These are phyloP conservation scores for Coemansia sp. DNA, from an alignment of 192 early-diverging fungal genomes.

Conservation along the genomic window DNA sequence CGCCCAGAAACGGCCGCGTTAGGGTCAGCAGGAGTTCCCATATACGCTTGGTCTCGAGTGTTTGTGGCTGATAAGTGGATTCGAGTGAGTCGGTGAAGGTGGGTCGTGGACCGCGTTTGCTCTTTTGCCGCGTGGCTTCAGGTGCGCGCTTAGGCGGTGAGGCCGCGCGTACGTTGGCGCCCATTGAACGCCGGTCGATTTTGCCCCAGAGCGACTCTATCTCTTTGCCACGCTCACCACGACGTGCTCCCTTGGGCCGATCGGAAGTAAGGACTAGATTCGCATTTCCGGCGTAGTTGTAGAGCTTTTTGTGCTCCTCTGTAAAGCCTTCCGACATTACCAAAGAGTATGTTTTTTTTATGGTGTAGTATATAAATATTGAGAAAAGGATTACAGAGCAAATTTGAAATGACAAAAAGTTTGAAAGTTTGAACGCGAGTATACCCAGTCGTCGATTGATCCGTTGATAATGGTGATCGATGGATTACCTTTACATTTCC, in stretches of 20 bases:
- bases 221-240: constrained; percentile 95
- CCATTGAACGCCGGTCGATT: constrained; percentile 85
- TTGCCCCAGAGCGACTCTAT: constrained; percentile 89
- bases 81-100: constrained; percentile 81
- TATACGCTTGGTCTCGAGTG: constrained; percentile 83
- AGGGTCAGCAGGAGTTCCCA: constrained; percentile 92
- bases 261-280: constrained; percentile 96
- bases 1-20: constrained; percentile 78
- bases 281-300: constrained; percentile 89
- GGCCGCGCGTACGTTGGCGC: constrained; percentile 73
- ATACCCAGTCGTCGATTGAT: not conserved
- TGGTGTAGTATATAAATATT: not conserved
- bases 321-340: constrained; percentile 48
- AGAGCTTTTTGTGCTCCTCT: constrained; percentile 58
- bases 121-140: constrained; percentile 54
- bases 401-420: not conserved
- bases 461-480: not conserved
- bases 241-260: constrained; percentile 74
- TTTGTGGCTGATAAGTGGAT: constrained; percentile 86
- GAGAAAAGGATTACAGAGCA: not conserved
- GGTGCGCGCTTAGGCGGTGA: constrained; percentile 61
- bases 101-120: constrained; percentile 27
- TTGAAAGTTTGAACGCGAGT: not conserved
- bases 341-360: not conserved
- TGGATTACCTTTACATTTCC: too few species aligned